Evolutionary conservation across 768 basidiomycete genomes (phyloP), one percentile per base, ranked within the genome.

Genomic region (Sporobolomyces phaffii): DNA sequence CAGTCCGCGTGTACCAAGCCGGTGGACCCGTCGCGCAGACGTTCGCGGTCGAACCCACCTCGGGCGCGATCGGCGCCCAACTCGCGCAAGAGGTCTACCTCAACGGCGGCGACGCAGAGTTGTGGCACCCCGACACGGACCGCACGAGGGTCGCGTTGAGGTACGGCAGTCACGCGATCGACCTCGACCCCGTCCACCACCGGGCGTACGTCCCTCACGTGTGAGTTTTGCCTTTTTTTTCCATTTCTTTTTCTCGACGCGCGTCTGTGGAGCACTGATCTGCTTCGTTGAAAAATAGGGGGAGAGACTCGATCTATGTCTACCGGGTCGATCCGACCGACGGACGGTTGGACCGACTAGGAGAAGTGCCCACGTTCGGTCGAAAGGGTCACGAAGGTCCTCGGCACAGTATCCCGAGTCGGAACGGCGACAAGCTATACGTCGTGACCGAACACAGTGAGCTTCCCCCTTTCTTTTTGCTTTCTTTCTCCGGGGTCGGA

Each of bases 11-110:
- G 41, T 75, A 75, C 60, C 73, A 73, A 8, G 73, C 73, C 20
- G 75, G 75, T n/a, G 75, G 75, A 2, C 75, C 75, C 0, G 72
- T 73, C n/a, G 75, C 73, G 0, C 74, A 76, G 47, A 45, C 73
- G 7, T 73, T 74, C 51, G 44, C 64, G 1, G 24, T 58, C 0
- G 64, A 58, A 18, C 7, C 43, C 1, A 3, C 45, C 24, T 59
- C 69, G 2, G 72, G 64, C 18, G 73, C 70, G 1, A 73, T 75
- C 33, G 72, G 69, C 5, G 49, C 62, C 20, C 71, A 73, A 64
- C 49, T 75, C 15, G 74, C 75, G 48, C 73, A 76, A 44, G 51
- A 75, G 10, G 36, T 76, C 17, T 76, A 72, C 44, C 71, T 75
- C 15, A 60, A 59, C 5, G 66, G 66, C 11, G 66, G 66, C 1